These are phyloP conservation scores for Paragyromitra xinjiangensis DNA, from an alignment of 495 filamentous ascomycete genomes.

Conservation along the genomic window DNA sequence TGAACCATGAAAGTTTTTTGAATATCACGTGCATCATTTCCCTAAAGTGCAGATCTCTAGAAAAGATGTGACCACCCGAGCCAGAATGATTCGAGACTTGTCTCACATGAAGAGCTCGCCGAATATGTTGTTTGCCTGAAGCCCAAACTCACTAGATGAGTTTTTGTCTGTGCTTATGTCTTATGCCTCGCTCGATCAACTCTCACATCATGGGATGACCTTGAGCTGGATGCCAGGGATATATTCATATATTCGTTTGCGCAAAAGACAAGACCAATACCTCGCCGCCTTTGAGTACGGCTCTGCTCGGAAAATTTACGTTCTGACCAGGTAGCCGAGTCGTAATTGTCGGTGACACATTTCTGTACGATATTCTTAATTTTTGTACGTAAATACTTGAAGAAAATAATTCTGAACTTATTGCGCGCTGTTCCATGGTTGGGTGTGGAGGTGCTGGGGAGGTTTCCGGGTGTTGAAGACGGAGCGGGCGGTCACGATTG, in stretches of 20 bases:
- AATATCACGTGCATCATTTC: not conserved
- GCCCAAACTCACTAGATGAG: not conserved
- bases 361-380: not conserved
- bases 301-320: constrained; percentile 5
- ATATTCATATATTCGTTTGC: constrained; percentile 15
- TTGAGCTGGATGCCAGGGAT: constrained; percentile 55
- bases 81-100: not conserved
- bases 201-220: constrained; percentile 42
- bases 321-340: constrained; percentile 36
- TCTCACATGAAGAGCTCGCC: not conserved
- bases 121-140: not conserved
- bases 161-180: constrained; percentile 27
- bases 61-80: not conserved
- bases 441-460: not conserved
- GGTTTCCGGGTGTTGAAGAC: not conserved
- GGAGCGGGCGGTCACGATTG: not conserved
- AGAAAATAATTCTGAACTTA: not conserved
- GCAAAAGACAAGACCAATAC: constrained; percentile 49
- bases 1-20: not conserved
- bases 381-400: constrained; percentile 1
- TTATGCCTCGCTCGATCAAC: constrained; percentile 57
- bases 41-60: too few species aligned
- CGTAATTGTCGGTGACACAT: constrained; percentile 56
- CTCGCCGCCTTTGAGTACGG: constrained; percentile 57
- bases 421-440: too few species aligned